Percentiles rank a stretch among this genome's conserved stretches.
Conservation (phyloP, 177 flowering plant genomes). For the Vitis hybrid region DNA sequence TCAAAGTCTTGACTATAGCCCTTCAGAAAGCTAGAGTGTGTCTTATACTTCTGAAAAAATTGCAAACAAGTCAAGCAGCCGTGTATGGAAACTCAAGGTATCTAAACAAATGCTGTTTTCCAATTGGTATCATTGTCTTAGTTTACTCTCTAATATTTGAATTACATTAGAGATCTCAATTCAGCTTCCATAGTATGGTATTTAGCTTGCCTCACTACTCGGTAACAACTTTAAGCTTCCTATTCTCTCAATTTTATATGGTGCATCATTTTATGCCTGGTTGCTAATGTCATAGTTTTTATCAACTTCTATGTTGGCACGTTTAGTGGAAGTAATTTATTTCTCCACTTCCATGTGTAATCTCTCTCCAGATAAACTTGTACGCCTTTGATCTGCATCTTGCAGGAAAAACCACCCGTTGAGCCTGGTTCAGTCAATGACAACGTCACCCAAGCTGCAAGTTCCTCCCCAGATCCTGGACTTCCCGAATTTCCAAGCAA, state of each 20-base stretch:
- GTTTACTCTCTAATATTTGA: too few species aligned
- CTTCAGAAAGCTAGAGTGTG: too few species aligned
- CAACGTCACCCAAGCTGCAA: slow-evolving; percentile 12
- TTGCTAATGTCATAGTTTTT: neutral
- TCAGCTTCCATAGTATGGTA: too few species aligned
- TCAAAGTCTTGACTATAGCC: too few species aligned
- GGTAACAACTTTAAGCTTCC: neutral
- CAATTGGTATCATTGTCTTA: too few species aligned
- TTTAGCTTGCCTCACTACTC: too few species aligned
- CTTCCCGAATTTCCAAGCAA: slow-evolving; percentile 60
- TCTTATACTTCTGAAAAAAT: too few species aligned
- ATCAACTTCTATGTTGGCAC: neutral
- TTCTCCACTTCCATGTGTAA: neutral
- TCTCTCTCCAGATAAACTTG: neutral
- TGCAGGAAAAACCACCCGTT: slow-evolving; percentile 36
- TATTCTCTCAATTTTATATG: neutral
- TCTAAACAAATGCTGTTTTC: too few species aligned
- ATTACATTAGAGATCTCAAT: too few species aligned
- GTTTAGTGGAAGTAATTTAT: neutral
- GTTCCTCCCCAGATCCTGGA: slow-evolving; percentile 34
- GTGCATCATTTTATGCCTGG: neutral
- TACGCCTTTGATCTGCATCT: neutral
- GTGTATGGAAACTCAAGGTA: too few species aligned
- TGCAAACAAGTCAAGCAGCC: too few species aligned
- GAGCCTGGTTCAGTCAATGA: slow-evolving; percentile 27